Percentiles rank a stretch among this genome's conserved stretches.
Evolutionary conservation across 768 basidiomycete genomes (phyloP).

Genomic region (Amanita pallidorosea): DNA sequence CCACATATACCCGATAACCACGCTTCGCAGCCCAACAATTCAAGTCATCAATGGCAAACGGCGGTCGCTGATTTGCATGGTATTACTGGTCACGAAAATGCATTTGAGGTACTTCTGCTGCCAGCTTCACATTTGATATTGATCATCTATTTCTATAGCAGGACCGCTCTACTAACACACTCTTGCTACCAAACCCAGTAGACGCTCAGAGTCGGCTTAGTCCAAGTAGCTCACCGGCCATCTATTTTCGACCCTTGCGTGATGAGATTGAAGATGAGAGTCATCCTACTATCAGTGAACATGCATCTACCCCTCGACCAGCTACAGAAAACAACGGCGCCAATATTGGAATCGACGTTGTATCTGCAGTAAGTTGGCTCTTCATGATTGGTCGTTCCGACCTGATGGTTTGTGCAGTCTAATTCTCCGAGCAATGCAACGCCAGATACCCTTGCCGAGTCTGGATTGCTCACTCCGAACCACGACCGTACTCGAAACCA

Average conservation of each 20-base stretch:
- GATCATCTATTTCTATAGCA: neutral
- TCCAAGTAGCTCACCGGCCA: neutral
- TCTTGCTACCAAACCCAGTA: neutral
- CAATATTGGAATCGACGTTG: slow-evolving; percentile 25
- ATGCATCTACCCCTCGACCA: neutral
- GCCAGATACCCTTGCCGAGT: neutral
- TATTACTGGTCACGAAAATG: neutral
- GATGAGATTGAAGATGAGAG: slow-evolving; percentile 1
- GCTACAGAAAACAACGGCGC: slow-evolving; percentile 15
- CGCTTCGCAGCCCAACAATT: slow-evolving; percentile 13
- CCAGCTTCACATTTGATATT: neutral
- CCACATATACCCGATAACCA: slow-evolving; percentile 8
- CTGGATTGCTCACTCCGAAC: neutral
- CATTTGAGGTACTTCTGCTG: neutral
- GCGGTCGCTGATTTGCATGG: slow-evolving; percentile 17
- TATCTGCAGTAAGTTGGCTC: slow-evolving; percentile 31
- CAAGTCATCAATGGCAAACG: slow-evolving; percentile 22
- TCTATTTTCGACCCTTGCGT: neutral
- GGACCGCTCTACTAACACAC: neutral
- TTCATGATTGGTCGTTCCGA: neutral
- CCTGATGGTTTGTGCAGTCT: slow-evolving; percentile 20
- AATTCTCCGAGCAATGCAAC: slow-evolving; percentile 16
- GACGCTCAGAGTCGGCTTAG: neutral
- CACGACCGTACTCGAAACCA: neutral
- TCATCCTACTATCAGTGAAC: neutral